Conservation (phyloP, 495 filamentous ascomycete genomes). For the Podospora australis region DNA sequence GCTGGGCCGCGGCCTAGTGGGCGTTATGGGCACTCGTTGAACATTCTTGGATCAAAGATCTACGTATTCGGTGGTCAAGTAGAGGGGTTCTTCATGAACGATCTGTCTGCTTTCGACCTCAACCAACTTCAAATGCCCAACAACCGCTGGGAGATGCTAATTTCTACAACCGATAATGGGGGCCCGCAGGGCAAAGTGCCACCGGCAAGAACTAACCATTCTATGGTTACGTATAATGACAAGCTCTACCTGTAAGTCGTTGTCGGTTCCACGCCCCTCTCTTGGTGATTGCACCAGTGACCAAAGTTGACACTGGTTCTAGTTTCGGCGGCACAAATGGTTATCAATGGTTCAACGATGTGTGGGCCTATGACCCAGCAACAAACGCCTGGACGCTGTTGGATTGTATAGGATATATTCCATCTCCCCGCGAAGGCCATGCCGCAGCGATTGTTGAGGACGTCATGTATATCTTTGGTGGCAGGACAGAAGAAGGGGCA, state of each 20-base stretch:
- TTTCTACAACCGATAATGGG: slow-evolving; percentile 66
- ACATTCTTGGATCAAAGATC: slow-evolving; percentile 91
- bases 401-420: slow-evolving; percentile 97
- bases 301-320: slow-evolving; percentile 18
- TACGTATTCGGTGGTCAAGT: slow-evolving; percentile 98
- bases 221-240: slow-evolving; percentile 85
- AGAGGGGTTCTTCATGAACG: slow-evolving; percentile 96
- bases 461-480: slow-evolving; percentile 99
- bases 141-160: slow-evolving; percentile 90
- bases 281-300: too few relatives aligned
- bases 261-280: slow-evolving; percentile 9
- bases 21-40: slow-evolving; percentile 92
- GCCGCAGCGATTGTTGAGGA: slow-evolving; percentile 88
- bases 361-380: slow-evolving; percentile 89
- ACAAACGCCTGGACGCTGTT: slow-evolving; percentile 76
- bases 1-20: slow-evolving; percentile 76
- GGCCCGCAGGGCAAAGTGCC: slow-evolving; percentile 63
- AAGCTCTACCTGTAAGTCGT: slow-evolving; percentile 80
- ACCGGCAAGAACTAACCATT: slow-evolving; percentile 93
- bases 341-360: slow-evolving; percentile 94
- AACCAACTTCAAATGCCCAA: slow-evolving; percentile 82
- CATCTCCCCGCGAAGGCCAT: slow-evolving; percentile 87
- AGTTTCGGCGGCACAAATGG: slow-evolving; percentile 97
- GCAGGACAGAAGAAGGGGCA: slow-evolving; percentile 84
- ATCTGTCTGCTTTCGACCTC: slow-evolving; percentile 92